Evolutionary conservation across 2,329 filamentous ascomycete genomes (phyloP).

Genomic region (Juglanconis oblonga): DNA sequence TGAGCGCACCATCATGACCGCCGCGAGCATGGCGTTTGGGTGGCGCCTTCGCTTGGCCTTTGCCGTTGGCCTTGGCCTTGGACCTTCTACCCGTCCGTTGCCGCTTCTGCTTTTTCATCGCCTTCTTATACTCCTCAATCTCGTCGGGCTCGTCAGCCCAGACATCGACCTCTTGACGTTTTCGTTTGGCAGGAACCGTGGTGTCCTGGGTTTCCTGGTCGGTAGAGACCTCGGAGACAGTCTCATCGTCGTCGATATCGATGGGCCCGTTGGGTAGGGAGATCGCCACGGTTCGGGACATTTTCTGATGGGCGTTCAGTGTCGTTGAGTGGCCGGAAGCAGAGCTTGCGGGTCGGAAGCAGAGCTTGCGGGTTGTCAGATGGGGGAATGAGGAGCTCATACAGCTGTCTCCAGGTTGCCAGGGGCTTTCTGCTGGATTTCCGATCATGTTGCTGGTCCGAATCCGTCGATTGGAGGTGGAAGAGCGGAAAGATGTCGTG

Average conservation of each 20-base stretch:
- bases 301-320: neutral
- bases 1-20: conserved; percentile 4
- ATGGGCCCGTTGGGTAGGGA: neutral
- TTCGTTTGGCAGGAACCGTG: conserved; percentile 1
- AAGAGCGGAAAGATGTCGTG: too few species aligned
- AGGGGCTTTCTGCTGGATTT: neutral
- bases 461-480: neutral
- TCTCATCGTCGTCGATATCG: conserved; percentile 20
- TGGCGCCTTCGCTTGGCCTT: conserved; percentile 20
- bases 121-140: conserved; percentile 49
- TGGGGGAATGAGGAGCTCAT: neutral
- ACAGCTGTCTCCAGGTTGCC: neutral
- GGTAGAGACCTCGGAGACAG: conserved; percentile 17
- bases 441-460: neutral
- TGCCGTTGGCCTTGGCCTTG: conserved; percentile 32
- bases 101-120: conserved; percentile 50
- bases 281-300: conserved; percentile 44
- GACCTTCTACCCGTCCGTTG: conserved; percentile 28
- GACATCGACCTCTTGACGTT: conserved; percentile 9
- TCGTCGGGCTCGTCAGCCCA: conserved; percentile 53
- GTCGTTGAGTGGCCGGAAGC: neutral
- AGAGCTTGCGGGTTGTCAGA: neutral
- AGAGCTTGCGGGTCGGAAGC: neutral
- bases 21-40: neutral
- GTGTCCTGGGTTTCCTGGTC: neutral